phyloP scores from a whole-genome alignment of 116 monocot species.

The Cymodocea nodosa region DNA sequence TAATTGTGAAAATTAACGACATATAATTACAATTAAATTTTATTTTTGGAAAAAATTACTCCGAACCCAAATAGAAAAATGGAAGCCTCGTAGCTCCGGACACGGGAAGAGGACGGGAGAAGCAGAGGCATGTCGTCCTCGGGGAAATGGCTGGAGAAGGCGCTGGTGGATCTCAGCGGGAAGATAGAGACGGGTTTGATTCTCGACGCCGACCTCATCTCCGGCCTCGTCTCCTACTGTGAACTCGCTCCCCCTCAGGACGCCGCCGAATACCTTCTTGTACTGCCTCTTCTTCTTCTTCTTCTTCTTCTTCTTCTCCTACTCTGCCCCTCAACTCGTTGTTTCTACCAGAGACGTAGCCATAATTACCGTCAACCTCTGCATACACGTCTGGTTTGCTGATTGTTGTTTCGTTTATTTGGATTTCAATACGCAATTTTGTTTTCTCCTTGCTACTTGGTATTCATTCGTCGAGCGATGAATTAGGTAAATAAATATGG shows the following conservation, averaged over 20 bases:
- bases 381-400: not conserved
- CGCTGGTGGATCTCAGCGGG: slow-evolving; percentile 48
- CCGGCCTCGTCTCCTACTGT: slow-evolving; percentile 95
- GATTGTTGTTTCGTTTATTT: not conserved
- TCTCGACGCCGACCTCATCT: slow-evolving; percentile 75
- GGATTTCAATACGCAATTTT: not conserved
- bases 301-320: not conserved
- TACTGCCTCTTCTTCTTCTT: slow-evolving; percentile 6
- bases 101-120: no score
- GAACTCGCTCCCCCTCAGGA: slow-evolving; percentile 87
- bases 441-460: not conserved
- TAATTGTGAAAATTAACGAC: no score
- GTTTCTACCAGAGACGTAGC: not conserved
- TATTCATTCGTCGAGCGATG: no score
- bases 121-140: slow-evolving; percentile 10
- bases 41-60: no score
- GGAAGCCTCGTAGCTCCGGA: no score
- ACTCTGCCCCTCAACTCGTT: not conserved
- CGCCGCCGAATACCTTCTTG: slow-evolving; percentile 76
- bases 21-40: no score
- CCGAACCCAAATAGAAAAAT: no score
- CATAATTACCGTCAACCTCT: not conserved
- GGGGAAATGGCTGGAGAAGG: slow-evolving; percentile 83
- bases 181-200: slow-evolving; percentile 38
- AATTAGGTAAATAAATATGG: no score